Percentiles rank a stretch among this genome's conserved stretches.
These are phyloP conservation scores for Thielaviopsis punctulata DNA, from an alignment of 2,329 filamentous ascomycete species.

Conservation along the genomic window DNA sequence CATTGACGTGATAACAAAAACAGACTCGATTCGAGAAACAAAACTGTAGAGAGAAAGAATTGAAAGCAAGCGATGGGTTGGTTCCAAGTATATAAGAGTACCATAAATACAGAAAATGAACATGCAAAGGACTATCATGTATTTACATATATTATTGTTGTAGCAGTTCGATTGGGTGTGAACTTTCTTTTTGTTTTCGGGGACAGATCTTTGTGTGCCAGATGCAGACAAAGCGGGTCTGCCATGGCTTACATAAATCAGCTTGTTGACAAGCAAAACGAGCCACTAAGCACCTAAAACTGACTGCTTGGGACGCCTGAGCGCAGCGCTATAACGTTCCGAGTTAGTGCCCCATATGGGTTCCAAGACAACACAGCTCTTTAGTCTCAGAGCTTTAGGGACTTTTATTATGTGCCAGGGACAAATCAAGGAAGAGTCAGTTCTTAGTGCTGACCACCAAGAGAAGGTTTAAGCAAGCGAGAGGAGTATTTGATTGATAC, in stretches of 20 bases:
- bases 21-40: too few species aligned
- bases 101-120: too few species aligned
- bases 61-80: too few species aligned
- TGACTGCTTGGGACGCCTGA: neutral
- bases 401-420: too few species aligned
- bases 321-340: neutral
- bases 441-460: neutral
- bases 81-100: too few species aligned
- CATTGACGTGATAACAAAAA: too few species aligned
- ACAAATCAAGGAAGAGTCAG: too few species aligned
- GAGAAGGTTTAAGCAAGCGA: neutral
- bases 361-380: neutral
- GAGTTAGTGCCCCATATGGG: neutral
- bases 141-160: neutral
- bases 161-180: neutral
- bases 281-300: neutral
- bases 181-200: too few species aligned
- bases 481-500: neutral
- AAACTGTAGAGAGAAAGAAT: too few species aligned
- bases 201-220: neutral
- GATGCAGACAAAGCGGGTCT: neutral
- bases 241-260: neutral
- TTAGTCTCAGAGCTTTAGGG: too few species aligned
- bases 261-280: neutral
- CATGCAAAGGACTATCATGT: too few species aligned